phyloP scores from a whole-genome alignment of 2,329 filamentous ascomycete species.

The Fusarium armeniacum region DNA sequence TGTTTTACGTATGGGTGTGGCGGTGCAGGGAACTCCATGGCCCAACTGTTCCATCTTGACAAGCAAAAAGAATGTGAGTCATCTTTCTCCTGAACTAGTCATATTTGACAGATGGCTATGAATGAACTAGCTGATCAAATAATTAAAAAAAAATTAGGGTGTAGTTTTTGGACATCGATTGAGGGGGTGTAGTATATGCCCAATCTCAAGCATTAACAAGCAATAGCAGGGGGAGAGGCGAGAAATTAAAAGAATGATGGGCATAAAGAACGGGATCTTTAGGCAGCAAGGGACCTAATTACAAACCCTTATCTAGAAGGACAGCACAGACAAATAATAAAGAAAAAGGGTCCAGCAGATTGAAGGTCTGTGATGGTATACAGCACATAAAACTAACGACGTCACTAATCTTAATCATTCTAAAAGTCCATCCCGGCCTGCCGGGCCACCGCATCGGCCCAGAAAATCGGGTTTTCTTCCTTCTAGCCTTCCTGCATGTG shows the following conservation, averaged over 20 bases:
- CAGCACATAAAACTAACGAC: constrained; percentile 13
- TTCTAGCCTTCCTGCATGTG: constrained; percentile 40
- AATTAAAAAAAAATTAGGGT: not conserved
- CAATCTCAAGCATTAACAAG: constrained; percentile 25
- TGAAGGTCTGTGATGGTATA: constrained; percentile 9
- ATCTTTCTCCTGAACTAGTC: constrained; percentile 10
- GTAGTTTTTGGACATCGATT: not conserved
- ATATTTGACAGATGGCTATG: not conserved
- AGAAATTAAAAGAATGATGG: constrained; percentile 4
- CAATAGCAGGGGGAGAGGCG: constrained; percentile 2
- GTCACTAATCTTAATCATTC: constrained; percentile 14
- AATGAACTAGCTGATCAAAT: constrained; percentile 2
- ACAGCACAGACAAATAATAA: constrained; percentile 1
- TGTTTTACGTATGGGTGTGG: constrained; percentile 38
- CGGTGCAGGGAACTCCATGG: constrained; percentile 20
- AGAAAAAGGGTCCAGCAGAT: not conserved
- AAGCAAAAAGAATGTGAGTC: constrained; percentile 30
- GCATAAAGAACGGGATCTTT: constrained; percentile 15
- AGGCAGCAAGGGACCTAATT: constrained; percentile 14
- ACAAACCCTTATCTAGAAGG: constrained; percentile 1
- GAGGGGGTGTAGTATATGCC: constrained; percentile 26
- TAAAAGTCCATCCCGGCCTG: constrained; percentile 1
- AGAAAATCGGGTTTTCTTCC: constrained; percentile 35
- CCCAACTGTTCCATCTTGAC: constrained; percentile 15
- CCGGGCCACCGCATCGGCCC: not conserved